phyloP scores from a whole-genome alignment of 805 yeast genomes.

The Wickerhamiella occidentalis region DNA sequence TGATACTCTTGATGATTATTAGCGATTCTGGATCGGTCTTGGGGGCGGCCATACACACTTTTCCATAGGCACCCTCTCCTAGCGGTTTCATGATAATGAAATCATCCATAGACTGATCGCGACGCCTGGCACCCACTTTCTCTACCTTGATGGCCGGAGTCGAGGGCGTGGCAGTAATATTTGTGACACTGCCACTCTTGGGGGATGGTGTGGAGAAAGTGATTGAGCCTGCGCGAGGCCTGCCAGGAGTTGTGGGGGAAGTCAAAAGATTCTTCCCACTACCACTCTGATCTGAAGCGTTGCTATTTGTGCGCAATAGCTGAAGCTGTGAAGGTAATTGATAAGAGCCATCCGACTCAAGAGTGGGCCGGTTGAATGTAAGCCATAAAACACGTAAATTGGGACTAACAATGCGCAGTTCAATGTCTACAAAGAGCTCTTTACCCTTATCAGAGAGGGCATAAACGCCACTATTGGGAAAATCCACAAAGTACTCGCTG shows the following conservation, averaged over 20 bases:
- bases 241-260: conserved; percentile 2
- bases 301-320: conserved; percentile 8
- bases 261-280: neutral
- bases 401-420: conserved; percentile 53
- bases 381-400: conserved; percentile 67
- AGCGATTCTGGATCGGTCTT: conserved; percentile 52
- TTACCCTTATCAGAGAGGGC: conserved; percentile 65
- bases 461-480: conserved; percentile 19
- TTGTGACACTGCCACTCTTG: too few species aligned
- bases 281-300: neutral
- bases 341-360: conserved; percentile 17
- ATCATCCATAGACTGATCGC: conserved; percentile 60
- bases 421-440: conserved; percentile 57
- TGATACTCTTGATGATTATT: conserved; percentile 68
- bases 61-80: conserved; percentile 97
- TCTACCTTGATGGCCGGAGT: conserved; percentile 14
- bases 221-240: conserved; percentile 3
- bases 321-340: conserved; percentile 44
- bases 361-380: conserved; percentile 45
- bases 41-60: conserved; percentile 64
- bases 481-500: conserved; percentile 29
- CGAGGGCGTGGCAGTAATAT: neutral
- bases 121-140: conserved; percentile 51
- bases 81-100: conserved; percentile 59
- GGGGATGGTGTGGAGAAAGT: neutral